Percentiles rank a stretch among this genome's conserved stretches.
phyloP scores from a whole-genome alignment of 306 rosid genomes.

The Cicer arietinum region DNA sequence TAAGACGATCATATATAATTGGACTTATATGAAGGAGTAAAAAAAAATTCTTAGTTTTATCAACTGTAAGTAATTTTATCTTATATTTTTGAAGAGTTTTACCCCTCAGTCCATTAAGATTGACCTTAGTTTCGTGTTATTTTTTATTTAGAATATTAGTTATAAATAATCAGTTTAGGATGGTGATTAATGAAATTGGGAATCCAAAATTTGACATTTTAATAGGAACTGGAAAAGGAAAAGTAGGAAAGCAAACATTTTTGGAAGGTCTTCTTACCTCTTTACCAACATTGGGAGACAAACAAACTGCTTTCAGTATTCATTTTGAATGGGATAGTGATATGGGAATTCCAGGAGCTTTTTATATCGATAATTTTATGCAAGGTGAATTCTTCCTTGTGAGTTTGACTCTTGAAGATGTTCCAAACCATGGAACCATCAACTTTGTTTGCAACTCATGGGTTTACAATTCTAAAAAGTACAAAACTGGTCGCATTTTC shows the following conservation, averaged over 20 bases:
- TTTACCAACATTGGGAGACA: constrained; percentile 44
- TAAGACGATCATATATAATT: too few species aligned
- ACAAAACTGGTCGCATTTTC: constrained; percentile 58
- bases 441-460: constrained; percentile 69
- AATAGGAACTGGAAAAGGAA: constrained; percentile 54
- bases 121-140: too few species aligned
- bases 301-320: constrained; percentile 47
- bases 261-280: constrained; percentile 53
- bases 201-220: neutral
- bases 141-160: neutral
- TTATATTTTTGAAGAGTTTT: too few species aligned
- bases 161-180: too few species aligned
- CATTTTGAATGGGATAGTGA: constrained; percentile 53
- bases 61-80: too few species aligned
- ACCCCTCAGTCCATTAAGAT: neutral
- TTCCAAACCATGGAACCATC: constrained; percentile 52
- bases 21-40: too few species aligned
- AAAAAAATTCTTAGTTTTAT: too few species aligned
- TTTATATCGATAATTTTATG: constrained; percentile 50
- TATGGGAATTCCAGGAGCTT: constrained; percentile 63
- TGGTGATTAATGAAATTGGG: neutral
- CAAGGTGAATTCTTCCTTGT: constrained; percentile 60
- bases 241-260: constrained; percentile 50
- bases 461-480: constrained; percentile 53
- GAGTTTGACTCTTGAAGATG: constrained; percentile 56